These are phyloP conservation scores for Capsicum chinense DNA, from an alignment of 257 asterid genomes.

Conservation along the genomic window DNA sequence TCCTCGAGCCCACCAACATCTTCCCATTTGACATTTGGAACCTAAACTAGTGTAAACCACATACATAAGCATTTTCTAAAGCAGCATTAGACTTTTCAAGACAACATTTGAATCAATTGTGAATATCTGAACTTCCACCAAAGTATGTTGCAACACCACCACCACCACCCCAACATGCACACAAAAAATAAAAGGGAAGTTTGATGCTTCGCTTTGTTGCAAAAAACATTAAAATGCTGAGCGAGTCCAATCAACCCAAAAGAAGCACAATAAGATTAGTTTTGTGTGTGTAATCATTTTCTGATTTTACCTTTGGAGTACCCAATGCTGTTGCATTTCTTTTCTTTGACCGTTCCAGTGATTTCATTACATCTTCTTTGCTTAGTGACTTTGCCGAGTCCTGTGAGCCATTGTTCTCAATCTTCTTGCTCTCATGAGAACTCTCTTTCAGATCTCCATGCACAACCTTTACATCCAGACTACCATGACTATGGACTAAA, in stretches of 20 bases:
- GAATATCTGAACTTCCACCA: conserved; percentile 19
- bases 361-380: conserved; percentile 79
- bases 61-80: conserved; percentile 22
- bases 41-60: conserved; percentile 47
- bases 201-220: not conserved
- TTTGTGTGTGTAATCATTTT: not conserved
- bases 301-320: conserved; percentile 83
- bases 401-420: conserved; percentile 42
- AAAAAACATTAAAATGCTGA: not conserved
- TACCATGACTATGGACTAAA: conserved; percentile 46
- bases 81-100: conserved; percentile 22
- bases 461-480: conserved; percentile 44
- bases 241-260: not conserved
- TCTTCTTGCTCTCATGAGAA: conserved; percentile 44
- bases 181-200: not conserved
- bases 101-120: conserved; percentile 2
- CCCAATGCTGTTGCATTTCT: conserved; percentile 96
- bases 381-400: conserved; percentile 48
- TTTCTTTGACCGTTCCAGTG: conserved; percentile 89
- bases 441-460: conserved; percentile 41
- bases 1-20: conserved; percentile 99
- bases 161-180: not conserved
- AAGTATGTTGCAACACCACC: not conserved
- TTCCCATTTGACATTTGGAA: conserved; percentile 94
- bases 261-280: conserved; percentile 2